A percentile compares a stretch with the other conserved stretches of the same genome.
Evolutionary conservation across 2,329 filamentous ascomycete genomes (phyloP).

Genomic region (Colletotrichum liriopes): DNA sequence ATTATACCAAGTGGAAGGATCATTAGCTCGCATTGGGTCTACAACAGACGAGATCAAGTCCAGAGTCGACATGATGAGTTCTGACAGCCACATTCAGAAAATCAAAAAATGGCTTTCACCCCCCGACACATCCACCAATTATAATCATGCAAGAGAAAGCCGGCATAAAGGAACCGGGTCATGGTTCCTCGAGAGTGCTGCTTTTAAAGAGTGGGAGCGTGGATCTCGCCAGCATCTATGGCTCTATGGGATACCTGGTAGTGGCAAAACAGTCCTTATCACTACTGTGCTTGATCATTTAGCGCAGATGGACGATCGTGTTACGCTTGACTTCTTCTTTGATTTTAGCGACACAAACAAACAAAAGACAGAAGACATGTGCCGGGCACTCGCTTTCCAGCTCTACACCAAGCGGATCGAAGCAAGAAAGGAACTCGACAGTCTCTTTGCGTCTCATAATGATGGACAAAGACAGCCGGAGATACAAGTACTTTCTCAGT

Average conservation of each 20-base stretch:
- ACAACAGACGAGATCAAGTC: neutral
- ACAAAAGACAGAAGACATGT: constrained; percentile 39
- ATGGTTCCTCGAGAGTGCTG: constrained; percentile 38
- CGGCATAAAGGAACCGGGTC: constrained; percentile 36
- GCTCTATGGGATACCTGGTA: constrained; percentile 44
- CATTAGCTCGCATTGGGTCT: neutral
- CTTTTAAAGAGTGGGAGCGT: constrained; percentile 40
- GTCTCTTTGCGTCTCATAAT: neutral
- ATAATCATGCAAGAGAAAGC: constrained; percentile 25
- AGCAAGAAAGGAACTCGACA: neutral
- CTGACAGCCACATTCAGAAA: neutral
- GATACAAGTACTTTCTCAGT: constrained; percentile 45
- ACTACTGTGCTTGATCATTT: constrained; percentile 43
- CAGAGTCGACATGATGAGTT: neutral
- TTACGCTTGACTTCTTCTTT: constrained; percentile 44
- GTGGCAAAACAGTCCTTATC: constrained; percentile 45
- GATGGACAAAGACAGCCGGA: constrained; percentile 48
- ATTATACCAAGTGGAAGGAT: neutral
- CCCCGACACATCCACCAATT: constrained; percentile 37
- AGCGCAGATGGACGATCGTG: neutral
- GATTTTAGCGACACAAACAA: constrained; percentile 45
- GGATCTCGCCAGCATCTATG: constrained; percentile 43
- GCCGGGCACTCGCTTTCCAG: constrained; percentile 44
- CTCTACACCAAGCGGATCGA: constrained; percentile 43
- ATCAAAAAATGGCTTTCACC: constrained; percentile 37